Evolutionary conservation across 2,329 filamentous ascomycete species (phyloP).

Genomic region (Xylariaceae sp.): DNA sequence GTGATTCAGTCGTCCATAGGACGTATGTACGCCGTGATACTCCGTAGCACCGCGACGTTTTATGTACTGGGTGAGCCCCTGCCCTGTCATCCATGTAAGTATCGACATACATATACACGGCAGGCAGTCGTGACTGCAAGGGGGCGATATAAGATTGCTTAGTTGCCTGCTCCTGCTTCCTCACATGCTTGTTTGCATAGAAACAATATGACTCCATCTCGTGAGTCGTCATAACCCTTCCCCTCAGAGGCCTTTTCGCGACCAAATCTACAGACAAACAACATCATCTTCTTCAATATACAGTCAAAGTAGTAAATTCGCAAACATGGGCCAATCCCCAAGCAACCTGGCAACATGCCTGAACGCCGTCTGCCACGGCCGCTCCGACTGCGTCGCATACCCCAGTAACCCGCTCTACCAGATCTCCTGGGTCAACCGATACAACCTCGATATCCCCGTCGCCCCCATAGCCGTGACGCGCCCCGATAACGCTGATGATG

Average conservation of each 20-base stretch:
- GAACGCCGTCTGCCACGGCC: conserved; percentile 41
- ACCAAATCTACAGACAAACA: too few species aligned
- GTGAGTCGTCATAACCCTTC: neutral
- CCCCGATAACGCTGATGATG: conserved; percentile 48
- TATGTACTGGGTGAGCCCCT: neutral
- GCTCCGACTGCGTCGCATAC: conserved; percentile 43
- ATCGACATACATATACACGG: too few species aligned
- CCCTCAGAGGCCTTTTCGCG: neutral
- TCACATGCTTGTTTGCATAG: neutral
- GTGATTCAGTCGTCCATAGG: neutral
- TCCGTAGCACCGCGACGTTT: neutral
- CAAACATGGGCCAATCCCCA: conserved; percentile 40
- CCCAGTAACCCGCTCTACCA: conserved; percentile 42
- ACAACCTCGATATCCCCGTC: conserved; percentile 47
- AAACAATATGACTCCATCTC: neutral
- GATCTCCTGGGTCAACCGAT: conserved; percentile 45
- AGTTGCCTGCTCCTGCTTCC: neutral
- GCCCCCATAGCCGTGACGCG: conserved; percentile 52
- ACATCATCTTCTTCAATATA: too few species aligned
- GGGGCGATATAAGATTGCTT: neutral
- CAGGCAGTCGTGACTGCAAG: too few species aligned
- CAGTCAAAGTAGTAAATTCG: too few species aligned
- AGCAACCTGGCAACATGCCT: conserved; percentile 44
- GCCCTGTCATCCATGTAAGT: neutral
- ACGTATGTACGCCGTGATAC: neutral